Base-by-base conservation (phyloP, 2,329 filamentous ascomycete species). In the Alternaria burnsii region DNA sequence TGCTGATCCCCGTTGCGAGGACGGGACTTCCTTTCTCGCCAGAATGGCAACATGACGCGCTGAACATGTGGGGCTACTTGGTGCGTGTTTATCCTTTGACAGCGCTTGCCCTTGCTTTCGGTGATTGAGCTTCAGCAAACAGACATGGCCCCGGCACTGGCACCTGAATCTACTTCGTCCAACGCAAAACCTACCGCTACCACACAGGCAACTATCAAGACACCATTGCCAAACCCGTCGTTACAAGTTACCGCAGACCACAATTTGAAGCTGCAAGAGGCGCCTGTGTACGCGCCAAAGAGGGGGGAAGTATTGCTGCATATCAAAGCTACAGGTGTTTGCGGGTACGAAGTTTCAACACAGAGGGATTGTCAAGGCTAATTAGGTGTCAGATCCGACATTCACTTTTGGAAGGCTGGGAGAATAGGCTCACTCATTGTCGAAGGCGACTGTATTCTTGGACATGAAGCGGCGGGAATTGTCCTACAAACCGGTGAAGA, bases 401-500 rank as follows among this genome's bases (percentile, higher is more conserved):
- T 91, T 64, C 88, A 91, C 72, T 88, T 90, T 67, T 91, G 88
- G 88, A 87, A 88, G 68, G 80, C 82, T 0, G 89, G 89, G 24
- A 79, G 83, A 12, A 91, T 91, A 68, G 89, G 89, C 3, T 82
- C 84, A 2, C 81, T 91, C 2, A 82, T 87, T 2, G 84, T 91
- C 12, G 83, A 88, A 59, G 85, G 85, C 20, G 86, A 89, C 65
- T 88, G 87, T 68, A 88, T 89, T 53, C 82, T 90, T 46, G 88
- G 88, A 22, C 88, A 90, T 63, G 88, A 91, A 75, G 87, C 85
- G 4, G 84, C 87, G 10, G 88, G 88, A 5, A 71, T 88, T 5
- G 86, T 90, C 16, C 66, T 90, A 22, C 78, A 84, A 70, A 83
- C 83, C 63, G 87, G 88, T 18, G 79, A 85, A 52, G 85, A 81